Percentiles rank a stretch among this genome's conserved stretches.
Conservation (phyloP, 1,284 basidiomycete genomes). For the Rhodotorula sp. region DNA sequence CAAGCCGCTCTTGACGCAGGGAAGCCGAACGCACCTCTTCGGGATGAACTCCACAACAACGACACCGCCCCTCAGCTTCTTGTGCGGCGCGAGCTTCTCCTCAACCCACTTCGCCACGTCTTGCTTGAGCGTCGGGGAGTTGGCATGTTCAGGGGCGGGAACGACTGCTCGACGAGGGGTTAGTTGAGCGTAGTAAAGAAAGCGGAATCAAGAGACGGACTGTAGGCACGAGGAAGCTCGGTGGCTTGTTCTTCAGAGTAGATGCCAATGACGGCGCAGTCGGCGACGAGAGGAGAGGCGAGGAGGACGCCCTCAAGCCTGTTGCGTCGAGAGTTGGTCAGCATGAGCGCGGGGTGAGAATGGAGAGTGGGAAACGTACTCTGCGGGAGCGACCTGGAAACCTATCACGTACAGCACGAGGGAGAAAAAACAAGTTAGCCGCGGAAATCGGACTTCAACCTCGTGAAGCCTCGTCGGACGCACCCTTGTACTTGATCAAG, state of each 20-base stretch:
- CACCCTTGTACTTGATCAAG: conserved; percentile 38
- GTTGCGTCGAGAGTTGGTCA: background rate
- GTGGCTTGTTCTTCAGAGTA: conserved; percentile 36
- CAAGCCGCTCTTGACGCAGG: background rate
- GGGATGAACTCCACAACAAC: conserved; percentile 53
- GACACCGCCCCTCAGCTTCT: conserved; percentile 54
- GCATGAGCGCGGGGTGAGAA: background rate
- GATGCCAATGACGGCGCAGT: conserved; percentile 40
- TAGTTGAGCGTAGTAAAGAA: background rate
- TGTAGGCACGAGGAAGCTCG: conserved; percentile 37
- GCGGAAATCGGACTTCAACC: background rate
- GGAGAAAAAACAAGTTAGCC: background rate
- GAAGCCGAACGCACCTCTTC: conserved; percentile 46
- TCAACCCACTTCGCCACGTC: conserved; percentile 22
- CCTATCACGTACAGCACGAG: background rate
- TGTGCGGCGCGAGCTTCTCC: conserved; percentile 51
- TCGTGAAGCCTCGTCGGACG: background rate
- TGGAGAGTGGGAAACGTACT: background rate
- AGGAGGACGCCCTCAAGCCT: conserved; percentile 36
- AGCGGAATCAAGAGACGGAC: conserved; percentile 2
- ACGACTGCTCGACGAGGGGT: conserved; percentile 17
- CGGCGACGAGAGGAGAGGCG: conserved; percentile 27
- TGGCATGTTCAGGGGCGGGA: conserved; percentile 14
- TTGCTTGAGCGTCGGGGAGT: conserved; percentile 24
- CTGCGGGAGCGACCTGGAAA: conserved; percentile 36